Evolutionary conservation across 225 moss, liverwort and hornwort genomes (phyloP).

Genomic region (Polytrichum formosum): DNA sequence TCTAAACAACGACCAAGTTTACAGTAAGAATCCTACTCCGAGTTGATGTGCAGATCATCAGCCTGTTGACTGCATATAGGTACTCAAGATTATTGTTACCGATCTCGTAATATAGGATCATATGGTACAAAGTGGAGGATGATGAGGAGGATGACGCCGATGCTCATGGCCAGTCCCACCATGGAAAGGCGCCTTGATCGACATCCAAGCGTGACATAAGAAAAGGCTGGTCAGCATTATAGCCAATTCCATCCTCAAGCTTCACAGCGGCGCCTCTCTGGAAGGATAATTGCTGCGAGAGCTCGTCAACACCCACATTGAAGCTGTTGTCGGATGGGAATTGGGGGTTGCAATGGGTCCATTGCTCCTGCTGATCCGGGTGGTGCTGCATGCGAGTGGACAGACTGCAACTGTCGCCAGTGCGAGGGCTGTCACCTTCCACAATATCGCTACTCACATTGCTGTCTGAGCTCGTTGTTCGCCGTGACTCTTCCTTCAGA

Average conservation of each 20-base stretch:
- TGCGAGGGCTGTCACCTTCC: conserved; percentile 75
- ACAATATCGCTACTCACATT: conserved; percentile 67
- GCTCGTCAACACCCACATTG: background rate
- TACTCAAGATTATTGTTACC: too few relatives aligned
- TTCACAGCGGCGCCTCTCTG: conserved; percentile 14
- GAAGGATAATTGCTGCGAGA: background rate
- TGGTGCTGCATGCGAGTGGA: conserved; percentile 1
- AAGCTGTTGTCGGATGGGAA: conserved; percentile 31
- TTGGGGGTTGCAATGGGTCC: conserved; percentile 15
- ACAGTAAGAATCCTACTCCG: too few relatives aligned
- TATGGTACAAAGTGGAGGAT: too few relatives aligned
- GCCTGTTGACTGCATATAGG: too few relatives aligned
- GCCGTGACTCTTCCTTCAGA: conserved; percentile 37
- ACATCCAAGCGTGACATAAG: conserved; percentile 45
- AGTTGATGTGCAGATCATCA: too few relatives aligned
- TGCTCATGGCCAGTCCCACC: conserved; percentile 50
- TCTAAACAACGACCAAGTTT: too few relatives aligned
- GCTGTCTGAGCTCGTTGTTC: conserved; percentile 59
- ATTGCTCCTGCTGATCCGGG: conserved; percentile 6
- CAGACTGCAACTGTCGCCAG: conserved; percentile 51
- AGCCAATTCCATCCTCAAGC: conserved; percentile 32
- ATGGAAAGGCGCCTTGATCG: conserved; percentile 30
- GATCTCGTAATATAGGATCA: too few relatives aligned
- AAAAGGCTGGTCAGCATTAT: conserved; percentile 34
- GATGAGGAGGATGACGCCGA: too few relatives aligned